These are phyloP conservation scores for Rubus parviflorus DNA, from an alignment of 306 rosid genomes.

Conservation along the genomic window DNA sequence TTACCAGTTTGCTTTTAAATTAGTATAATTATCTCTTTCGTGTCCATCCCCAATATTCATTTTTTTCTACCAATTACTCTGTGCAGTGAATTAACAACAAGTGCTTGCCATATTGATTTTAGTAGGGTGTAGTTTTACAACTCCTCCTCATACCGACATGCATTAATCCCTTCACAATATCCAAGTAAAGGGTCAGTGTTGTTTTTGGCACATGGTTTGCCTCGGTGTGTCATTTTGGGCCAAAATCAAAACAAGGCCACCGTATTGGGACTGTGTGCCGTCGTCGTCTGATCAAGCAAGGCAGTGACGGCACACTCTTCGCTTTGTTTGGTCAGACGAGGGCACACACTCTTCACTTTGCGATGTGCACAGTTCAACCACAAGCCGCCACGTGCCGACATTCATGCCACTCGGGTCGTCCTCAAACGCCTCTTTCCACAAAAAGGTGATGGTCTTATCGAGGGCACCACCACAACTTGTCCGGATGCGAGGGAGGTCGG, in stretches of 20 bases:
- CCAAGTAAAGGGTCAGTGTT: too few species aligned
- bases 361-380: conserved; percentile 9
- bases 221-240: too few species aligned
- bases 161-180: too few species aligned
- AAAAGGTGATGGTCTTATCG: conserved; percentile 8
- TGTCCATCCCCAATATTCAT: background rate
- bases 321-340: too few species aligned
- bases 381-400: conserved; percentile 33
- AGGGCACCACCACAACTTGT: conserved; percentile 33
- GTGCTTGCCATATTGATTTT: background rate
- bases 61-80: background rate
- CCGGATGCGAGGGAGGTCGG: conserved; percentile 16
- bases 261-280: too few species aligned
- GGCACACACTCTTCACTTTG: background rate
- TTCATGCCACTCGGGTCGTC: conserved; percentile 17
- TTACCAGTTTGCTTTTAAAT: background rate
- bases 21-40: background rate
- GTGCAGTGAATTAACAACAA: background rate
- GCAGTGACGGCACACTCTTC: background rate
- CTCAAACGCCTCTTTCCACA: conserved; percentile 29
- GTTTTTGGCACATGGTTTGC: too few species aligned
- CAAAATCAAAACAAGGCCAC: too few species aligned
- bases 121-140: background rate
- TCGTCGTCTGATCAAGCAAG: background rate
- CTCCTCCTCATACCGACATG: too few species aligned